Conservation (phyloP, 176 grass and related monocot species). For the Avena sativa region DNA sequence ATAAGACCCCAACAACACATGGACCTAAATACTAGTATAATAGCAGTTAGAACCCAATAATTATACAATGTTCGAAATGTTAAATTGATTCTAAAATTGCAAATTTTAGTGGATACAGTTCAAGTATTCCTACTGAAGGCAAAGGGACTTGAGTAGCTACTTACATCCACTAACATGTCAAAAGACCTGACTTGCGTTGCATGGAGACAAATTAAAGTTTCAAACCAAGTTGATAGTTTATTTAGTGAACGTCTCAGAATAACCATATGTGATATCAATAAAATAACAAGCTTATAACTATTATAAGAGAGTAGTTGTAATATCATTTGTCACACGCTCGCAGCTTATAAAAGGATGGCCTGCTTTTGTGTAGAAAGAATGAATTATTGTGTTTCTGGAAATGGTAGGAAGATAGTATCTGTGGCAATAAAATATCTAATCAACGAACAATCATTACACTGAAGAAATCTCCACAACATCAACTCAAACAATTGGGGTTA, state of each 20-base stretch:
- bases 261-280: not conserved
- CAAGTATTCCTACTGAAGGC: not conserved
- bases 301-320: not conserved
- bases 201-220: not conserved
- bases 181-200: not conserved
- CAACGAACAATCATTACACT: not conserved
- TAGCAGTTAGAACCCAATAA: too few relatives aligned
- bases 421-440: not conserved
- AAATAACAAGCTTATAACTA: not conserved
- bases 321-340: not conserved
- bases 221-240: not conserved
- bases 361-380: not conserved
- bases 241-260: not conserved
- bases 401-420: slow-evolving; percentile 7
- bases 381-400: not conserved
- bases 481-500: not conserved
- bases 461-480: not conserved
- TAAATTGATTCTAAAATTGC: not conserved
- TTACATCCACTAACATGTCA: slow-evolving; percentile 25
- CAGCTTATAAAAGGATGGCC: not conserved
- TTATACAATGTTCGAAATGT: not conserved
- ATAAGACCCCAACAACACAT: not conserved
- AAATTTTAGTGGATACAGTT: not conserved
- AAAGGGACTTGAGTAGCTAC: not conserved
- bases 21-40: not conserved